Evolutionary conservation across 2,329 filamentous ascomycete species (phyloP), one percentile per base, ranked within the genome.

Genomic region (Colletotrichum phormii): DNA sequence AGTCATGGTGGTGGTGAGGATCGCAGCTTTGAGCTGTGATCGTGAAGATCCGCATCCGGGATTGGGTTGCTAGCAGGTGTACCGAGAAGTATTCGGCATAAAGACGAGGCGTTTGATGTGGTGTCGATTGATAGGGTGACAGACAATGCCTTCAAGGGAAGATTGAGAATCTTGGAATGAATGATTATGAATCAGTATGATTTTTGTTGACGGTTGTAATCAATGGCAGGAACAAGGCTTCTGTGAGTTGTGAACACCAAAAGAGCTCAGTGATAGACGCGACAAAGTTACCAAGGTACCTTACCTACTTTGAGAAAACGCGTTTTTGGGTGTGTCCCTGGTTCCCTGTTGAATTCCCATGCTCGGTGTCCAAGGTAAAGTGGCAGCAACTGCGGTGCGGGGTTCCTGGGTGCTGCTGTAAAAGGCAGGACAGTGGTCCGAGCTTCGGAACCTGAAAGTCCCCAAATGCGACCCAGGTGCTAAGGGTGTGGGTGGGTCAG

Each of bases 371-470:
- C 42, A 49, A 49, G 42, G 42, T 35, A 55, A 67, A 53, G 29
- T 59, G 18, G 58, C 53, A 69, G 53, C 29, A 60, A 58, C 58
- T 72, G 70, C 70, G 65, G 70, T 72, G 70, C 70, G 65, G 70
- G 70, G 65, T 72, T 55, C 59, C 68, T 31, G 29, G 22, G 18
- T 58, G 46, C n/a, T 60, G n/a, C 59, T n/a, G 15, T 49, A 26
- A 46, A 15, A 61, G 65, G 33, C 15, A 33, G 26, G 35, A 49
- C 18, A 66, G 15, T 68, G 51, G 64, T 24, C 64, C 37, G 31
- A 72, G 64, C 69, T 67, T 60, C 46, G 31, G 18, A 49, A 53
- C 31, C 9, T 63, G 57, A 67, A 13, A 49, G 42, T 49, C 18
- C 42, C 8, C 18, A 49, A 49, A 42, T 8, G 13, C 37, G 37